phyloP scores from a whole-genome alignment of 768 basidiomycete species.

The Phaffia australis region DNA sequence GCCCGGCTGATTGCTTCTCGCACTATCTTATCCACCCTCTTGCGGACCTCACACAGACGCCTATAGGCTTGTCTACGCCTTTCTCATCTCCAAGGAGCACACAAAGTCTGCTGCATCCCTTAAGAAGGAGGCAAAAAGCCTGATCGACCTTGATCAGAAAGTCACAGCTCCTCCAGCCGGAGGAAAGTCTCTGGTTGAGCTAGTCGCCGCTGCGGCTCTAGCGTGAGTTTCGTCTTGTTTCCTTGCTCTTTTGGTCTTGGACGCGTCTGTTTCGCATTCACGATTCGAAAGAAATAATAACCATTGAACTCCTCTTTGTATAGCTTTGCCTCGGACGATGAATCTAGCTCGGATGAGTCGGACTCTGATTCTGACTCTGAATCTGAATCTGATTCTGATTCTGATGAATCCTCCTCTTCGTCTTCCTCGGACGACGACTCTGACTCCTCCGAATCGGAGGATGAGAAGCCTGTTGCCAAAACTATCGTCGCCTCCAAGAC shows the following conservation, averaged over 20 bases:
- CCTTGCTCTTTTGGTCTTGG: conserved; percentile 34
- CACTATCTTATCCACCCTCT: background rate
- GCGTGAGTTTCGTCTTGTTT: conserved; percentile 5
- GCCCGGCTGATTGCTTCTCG: background rate
- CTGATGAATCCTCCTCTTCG: conserved; percentile 15
- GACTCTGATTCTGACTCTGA: conserved; percentile 33
- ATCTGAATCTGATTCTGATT: conserved; percentile 13
- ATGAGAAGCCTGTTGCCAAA: conserved; percentile 3
- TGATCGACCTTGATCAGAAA: conserved; percentile 18
- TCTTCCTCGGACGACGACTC: conserved; percentile 32
- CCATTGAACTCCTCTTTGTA: conserved; percentile 21
- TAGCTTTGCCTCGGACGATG: conserved; percentile 33
- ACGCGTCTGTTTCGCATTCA: background rate
- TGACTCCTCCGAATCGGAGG: conserved; percentile 26
- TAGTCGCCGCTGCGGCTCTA: conserved; percentile 10
- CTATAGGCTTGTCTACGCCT: conserved; percentile 64
- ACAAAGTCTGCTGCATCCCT: conserved; percentile 49
- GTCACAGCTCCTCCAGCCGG: background rate
- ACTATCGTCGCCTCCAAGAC: background rate
- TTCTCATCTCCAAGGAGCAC: conserved; percentile 57
- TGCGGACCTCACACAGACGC: conserved; percentile 44
- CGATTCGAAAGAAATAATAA: conserved; percentile 19
- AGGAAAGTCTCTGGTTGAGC: conserved; percentile 18
- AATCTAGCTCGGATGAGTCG: conserved; percentile 27
- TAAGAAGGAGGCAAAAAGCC: conserved; percentile 19